phyloP scores from a whole-genome alignment of 106 monocot genomes.

The Dendrobium officinale region DNA sequence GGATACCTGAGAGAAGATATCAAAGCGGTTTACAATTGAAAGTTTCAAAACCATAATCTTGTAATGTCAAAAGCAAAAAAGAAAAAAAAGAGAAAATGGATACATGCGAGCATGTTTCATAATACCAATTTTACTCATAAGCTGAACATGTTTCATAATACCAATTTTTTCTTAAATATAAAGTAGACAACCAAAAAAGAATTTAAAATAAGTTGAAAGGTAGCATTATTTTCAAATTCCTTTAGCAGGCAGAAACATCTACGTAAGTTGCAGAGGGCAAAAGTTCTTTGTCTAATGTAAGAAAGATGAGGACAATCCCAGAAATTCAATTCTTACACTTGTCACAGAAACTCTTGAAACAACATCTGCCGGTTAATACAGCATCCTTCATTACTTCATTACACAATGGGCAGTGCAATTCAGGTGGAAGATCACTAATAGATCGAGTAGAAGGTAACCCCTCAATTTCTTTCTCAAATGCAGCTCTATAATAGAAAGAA shows the following conservation, averaged over 20 bases:
- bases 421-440: constrained; percentile 72
- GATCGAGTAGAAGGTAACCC: constrained; percentile 74
- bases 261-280: not conserved
- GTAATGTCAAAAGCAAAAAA: not conserved
- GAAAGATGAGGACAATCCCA: not conserved
- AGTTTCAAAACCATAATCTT: constrained; percentile 1
- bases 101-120: too few relatives aligned
- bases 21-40: not conserved
- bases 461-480: constrained; percentile 96
- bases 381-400: constrained; percentile 99
- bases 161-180: too few relatives aligned
- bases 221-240: not conserved
- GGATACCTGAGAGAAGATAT: constrained; percentile 54
- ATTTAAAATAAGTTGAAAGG: not conserved
- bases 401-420: constrained; percentile 83
- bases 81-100: too few relatives aligned
- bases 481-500: constrained; percentile 46
- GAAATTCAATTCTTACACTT: constrained; percentile 58
- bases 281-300: not conserved
- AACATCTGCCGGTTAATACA: constrained; percentile 94
- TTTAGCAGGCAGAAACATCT: not conserved
- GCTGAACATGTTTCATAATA: too few relatives aligned
- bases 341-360: constrained; percentile 96
- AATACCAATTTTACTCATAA: too few relatives aligned
- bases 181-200: too few relatives aligned